Conservation (phyloP, 2,329 filamentous ascomycete genomes). For the Nannizziopsis arthrosporioides region DNA sequence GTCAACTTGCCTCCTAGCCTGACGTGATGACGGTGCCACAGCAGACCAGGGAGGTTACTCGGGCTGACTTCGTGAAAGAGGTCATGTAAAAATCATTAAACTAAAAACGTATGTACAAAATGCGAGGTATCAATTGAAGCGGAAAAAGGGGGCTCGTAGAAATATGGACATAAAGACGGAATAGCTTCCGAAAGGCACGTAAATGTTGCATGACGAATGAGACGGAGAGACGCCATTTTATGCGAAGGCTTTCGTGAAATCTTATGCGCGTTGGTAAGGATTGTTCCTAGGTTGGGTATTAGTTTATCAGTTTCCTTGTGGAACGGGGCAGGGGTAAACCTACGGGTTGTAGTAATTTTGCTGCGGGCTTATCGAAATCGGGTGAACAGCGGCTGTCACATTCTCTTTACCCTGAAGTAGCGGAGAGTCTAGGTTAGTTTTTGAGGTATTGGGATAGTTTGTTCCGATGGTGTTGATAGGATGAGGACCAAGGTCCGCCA, state of each 20-base stretch:
- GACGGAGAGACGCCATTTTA: neutral
- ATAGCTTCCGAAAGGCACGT: neutral
- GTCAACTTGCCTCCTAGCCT: too few relatives aligned
- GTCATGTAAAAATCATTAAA: too few relatives aligned
- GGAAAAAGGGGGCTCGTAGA: neutral
- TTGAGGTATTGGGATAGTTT: constrained; percentile 8
- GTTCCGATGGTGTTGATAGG: constrained; percentile 9
- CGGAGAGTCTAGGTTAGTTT: constrained; percentile 15
- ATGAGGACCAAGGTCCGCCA: constrained; percentile 8
- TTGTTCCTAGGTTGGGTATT: too few relatives aligned
- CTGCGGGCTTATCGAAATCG: neutral
- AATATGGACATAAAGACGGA: too few relatives aligned
- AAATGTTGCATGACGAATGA: too few relatives aligned
- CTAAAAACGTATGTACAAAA: too few relatives aligned
- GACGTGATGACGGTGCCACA: too few relatives aligned
- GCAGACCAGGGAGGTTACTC: too few relatives aligned
- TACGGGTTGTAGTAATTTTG: constrained; percentile 3
- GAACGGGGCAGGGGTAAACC: neutral
- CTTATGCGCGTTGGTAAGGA: too few relatives aligned
- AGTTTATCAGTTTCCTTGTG: too few relatives aligned
- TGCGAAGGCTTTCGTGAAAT: neutral
- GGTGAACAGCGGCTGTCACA: neutral
- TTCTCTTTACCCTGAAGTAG: constrained; percentile 14
- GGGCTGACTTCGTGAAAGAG: too few relatives aligned
- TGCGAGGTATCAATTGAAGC: too few relatives aligned